Percentiles rank a stretch among this genome's conserved stretches.
Evolutionary conservation across 2,329 filamentous ascomycete species (phyloP).

Genomic region (Cladosporium sp.): DNA sequence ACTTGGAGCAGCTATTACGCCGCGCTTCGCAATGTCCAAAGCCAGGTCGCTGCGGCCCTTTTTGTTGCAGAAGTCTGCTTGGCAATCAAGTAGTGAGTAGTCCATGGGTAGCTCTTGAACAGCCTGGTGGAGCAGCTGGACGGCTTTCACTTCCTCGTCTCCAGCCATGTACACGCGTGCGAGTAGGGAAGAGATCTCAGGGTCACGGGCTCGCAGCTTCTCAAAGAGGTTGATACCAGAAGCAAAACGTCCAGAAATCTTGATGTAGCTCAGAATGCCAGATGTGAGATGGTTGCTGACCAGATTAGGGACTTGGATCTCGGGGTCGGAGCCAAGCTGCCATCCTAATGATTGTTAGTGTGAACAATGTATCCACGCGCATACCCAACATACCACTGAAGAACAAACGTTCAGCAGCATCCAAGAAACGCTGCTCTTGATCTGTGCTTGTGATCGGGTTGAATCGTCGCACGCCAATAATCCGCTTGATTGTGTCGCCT

Average conservation of each 20-base stretch:
- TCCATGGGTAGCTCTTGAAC: slow-evolving; percentile 95
- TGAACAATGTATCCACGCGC: background rate
- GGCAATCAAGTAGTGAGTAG: slow-evolving; percentile 91
- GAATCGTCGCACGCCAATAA: slow-evolving; percentile 94
- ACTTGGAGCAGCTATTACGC: slow-evolving; percentile 91
- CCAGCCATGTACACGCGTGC: slow-evolving; percentile 91
- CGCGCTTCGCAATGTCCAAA: slow-evolving; percentile 88
- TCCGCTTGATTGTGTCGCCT: slow-evolving; percentile 92
- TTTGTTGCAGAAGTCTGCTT: slow-evolving; percentile 85
- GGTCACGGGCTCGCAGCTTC: slow-evolving; percentile 85
- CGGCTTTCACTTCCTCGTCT: slow-evolving; percentile 95
- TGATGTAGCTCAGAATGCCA: slow-evolving; percentile 91
- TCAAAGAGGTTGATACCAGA: slow-evolving; percentile 98
- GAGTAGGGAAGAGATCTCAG: slow-evolving; percentile 90
- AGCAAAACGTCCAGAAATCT: slow-evolving; percentile 89
- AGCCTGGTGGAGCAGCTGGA: slow-evolving; percentile 82
- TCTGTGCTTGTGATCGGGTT: slow-evolving; percentile 99
- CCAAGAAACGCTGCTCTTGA: slow-evolving; percentile 92
- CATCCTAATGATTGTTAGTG: slow-evolving; percentile 62
- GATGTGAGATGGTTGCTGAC: slow-evolving; percentile 94
- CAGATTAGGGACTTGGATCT: slow-evolving; percentile 95
- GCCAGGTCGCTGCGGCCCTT: slow-evolving; percentile 89
- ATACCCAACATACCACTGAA: slow-evolving; percentile 69
- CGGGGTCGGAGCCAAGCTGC: slow-evolving; percentile 93
- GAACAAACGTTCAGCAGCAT: slow-evolving; percentile 91